Conservation (phyloP, 176 grass and related monocot species). For the Zizania latifolia region DNA sequence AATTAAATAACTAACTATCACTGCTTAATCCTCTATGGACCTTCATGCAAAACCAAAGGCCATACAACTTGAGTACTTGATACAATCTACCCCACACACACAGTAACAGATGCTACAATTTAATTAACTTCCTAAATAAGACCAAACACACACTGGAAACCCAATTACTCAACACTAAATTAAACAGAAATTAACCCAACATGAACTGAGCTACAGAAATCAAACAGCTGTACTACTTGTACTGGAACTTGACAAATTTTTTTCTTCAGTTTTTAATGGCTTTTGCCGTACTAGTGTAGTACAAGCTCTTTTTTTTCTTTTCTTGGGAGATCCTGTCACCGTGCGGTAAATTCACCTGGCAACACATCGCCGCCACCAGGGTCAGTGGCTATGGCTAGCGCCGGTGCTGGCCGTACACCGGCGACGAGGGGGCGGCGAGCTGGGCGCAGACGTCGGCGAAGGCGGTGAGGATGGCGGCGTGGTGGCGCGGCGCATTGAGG, state of each 20-base stretch:
- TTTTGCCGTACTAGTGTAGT: background rate
- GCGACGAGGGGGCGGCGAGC: slow-evolving; percentile 22
- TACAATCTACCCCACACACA: background rate
- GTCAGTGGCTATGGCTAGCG: background rate
- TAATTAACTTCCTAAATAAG: no score
- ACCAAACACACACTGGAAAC: background rate
- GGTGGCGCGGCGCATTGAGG: slow-evolving; percentile 82
- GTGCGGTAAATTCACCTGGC: slow-evolving; percentile 20
- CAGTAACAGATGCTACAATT: background rate
- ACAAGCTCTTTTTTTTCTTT: background rate
- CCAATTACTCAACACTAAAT: background rate
- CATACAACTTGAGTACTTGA: background rate
- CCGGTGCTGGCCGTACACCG: background rate
- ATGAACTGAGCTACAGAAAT: background rate
- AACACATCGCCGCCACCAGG: background rate
- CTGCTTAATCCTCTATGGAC: background rate
- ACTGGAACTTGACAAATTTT: background rate
- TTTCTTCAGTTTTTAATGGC: background rate
- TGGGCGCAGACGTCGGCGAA: slow-evolving; percentile 85
- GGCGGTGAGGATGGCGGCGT: slow-evolving; percentile 89
- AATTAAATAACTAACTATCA: background rate
- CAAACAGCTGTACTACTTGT: background rate
- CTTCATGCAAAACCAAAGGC: slow-evolving; percentile 20
- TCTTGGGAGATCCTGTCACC: slow-evolving; percentile 54
- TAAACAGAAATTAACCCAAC: background rate